These are phyloP conservation scores for Oxytropis ochrocephala DNA, from an alignment of 306 rosid species.

Conservation along the genomic window DNA sequence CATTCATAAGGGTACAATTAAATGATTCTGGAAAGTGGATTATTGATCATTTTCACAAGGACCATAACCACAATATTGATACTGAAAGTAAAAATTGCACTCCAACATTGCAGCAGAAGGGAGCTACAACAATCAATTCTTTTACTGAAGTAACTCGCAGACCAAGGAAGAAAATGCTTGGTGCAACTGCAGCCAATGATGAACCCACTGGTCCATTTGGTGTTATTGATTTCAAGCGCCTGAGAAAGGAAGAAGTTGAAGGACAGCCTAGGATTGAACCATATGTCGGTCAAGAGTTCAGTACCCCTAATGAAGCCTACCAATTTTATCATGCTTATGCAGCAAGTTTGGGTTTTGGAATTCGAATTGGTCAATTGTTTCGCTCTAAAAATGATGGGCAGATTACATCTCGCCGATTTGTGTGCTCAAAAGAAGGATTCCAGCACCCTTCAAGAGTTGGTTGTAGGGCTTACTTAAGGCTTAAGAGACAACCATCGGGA, in stretches of 20 bases:
- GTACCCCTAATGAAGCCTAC: slow-evolving; percentile 80
- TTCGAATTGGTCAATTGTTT: slow-evolving; percentile 89
- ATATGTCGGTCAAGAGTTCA: slow-evolving; percentile 68
- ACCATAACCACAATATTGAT: slow-evolving; percentile 79
- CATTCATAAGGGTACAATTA: slow-evolving; percentile 73
- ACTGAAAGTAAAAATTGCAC: slow-evolving; percentile 30
- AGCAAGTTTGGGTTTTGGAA: slow-evolving; percentile 61
- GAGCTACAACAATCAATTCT: slow-evolving; percentile 28
- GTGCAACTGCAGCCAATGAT: slow-evolving; percentile 30
- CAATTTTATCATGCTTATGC: slow-evolving; percentile 76
- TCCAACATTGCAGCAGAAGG: slow-evolving; percentile 36
- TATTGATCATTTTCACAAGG: slow-evolving; percentile 72
- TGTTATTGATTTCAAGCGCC: slow-evolving; percentile 51
- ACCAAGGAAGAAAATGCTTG: slow-evolving; percentile 50
- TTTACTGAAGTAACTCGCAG: slow-evolving; percentile 34
- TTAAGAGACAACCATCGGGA: slow-evolving; percentile 78
- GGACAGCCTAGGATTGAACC: slow-evolving; percentile 53
- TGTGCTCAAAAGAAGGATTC: slow-evolving; percentile 94
- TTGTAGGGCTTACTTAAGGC: slow-evolving; percentile 87
- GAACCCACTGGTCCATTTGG: slow-evolving; percentile 53
- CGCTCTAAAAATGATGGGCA: slow-evolving; percentile 82
- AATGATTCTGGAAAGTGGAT: slow-evolving; percentile 89
- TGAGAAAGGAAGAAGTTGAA: slow-evolving; percentile 46
- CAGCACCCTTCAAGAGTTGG: slow-evolving; percentile 96
- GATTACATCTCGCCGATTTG: slow-evolving; percentile 82